A percentile compares a stretch with the other conserved stretches of the same genome.
Conservation (phyloP, 495 filamentous ascomycete species). For the Penicillium steckii region DNA sequence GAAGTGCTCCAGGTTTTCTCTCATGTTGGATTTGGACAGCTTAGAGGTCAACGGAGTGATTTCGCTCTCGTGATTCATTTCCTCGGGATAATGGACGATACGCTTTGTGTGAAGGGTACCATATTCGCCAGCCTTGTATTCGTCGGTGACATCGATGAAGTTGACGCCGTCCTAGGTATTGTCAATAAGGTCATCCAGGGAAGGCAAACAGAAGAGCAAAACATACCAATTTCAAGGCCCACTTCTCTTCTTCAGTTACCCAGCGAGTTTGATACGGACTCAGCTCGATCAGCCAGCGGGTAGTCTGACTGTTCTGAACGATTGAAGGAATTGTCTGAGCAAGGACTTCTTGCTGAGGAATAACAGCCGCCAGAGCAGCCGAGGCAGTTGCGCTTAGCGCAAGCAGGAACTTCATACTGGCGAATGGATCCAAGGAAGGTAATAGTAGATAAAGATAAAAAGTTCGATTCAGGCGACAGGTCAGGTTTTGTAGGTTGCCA, state of each 20-base stretch:
- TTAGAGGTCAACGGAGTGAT: constrained; percentile 63
- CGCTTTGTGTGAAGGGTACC: constrained; percentile 29
- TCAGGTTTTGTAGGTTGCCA: constrained; percentile 12
- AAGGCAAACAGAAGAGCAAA: background rate
- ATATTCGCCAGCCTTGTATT: constrained; percentile 36
- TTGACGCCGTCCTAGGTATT: constrained; percentile 66
- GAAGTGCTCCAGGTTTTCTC: constrained; percentile 71
- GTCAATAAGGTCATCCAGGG: constrained; percentile 1
- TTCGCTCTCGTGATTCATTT: constrained; percentile 63
- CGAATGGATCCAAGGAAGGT: background rate
- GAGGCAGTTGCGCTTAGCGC: constrained; percentile 35
- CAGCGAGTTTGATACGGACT: constrained; percentile 77
- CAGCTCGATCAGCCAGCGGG: constrained; percentile 81
- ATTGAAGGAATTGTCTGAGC: constrained; percentile 20
- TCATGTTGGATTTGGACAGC: constrained; percentile 76
- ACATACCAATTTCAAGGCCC: constrained; percentile 79
- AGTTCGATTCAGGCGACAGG: background rate
- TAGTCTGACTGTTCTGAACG: constrained; percentile 32
- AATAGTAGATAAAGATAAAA: constrained; percentile 3
- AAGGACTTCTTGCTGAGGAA: constrained; percentile 40
- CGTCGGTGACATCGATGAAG: constrained; percentile 93
- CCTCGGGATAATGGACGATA: constrained; percentile 59
- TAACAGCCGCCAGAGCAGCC: constrained; percentile 30
- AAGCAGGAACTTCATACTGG: constrained; percentile 33
- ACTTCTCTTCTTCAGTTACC: constrained; percentile 95